Evolutionary conservation across 495 filamentous ascomycete species (phyloP), one percentile per base, ranked within the genome.

Genomic region (Hypoxylon rickii): DNA sequence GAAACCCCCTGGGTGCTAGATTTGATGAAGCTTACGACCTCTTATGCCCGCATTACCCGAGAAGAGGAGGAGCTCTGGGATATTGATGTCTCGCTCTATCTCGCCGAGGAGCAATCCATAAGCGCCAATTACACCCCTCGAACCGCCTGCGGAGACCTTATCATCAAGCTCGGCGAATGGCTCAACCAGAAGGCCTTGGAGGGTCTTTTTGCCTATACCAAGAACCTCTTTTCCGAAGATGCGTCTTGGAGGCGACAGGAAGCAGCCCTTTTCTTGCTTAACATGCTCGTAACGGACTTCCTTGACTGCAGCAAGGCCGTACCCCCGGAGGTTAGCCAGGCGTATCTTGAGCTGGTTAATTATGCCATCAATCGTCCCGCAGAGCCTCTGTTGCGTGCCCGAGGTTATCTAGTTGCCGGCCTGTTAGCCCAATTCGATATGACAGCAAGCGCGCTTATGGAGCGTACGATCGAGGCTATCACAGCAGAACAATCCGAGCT

Each of bases 31-130:
- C 73, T 96, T 18, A 80, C 88, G n/a, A 82, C 88, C 3, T 83
- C 86, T 2, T 96, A 95, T 68, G 86, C 90, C n/a, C 90, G 95
- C 57, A 95, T 98, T 57, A 89, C 90, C 3, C 85, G 82, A 10
- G 94, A 98, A 67, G 95, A 97, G 65, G 89, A 95, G 70, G 89
- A 88, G 6, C 74, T 98, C 20, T 98, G 94, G 94, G 90, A 97
- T 49, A 86, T 97, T 51, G 94, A 98, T 71, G 85, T 96, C 46
- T 97, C 95, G 40, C 80, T 97, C 1, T 98, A 95, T 71, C 79
- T 98, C 20, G 91, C 91, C 0, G 94, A 98, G 65, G 94, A 98
- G 71, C 93, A 89, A 2, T 90, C 90, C 10, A 86, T 97, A 41
- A 96, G 91, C n/a, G 88, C 92, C 18, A 97, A 97, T 66, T 98